These are phyloP conservation scores for Fusarium transvaalense DNA, from an alignment of 2,329 filamentous ascomycete genomes.

Conservation along the genomic window DNA sequence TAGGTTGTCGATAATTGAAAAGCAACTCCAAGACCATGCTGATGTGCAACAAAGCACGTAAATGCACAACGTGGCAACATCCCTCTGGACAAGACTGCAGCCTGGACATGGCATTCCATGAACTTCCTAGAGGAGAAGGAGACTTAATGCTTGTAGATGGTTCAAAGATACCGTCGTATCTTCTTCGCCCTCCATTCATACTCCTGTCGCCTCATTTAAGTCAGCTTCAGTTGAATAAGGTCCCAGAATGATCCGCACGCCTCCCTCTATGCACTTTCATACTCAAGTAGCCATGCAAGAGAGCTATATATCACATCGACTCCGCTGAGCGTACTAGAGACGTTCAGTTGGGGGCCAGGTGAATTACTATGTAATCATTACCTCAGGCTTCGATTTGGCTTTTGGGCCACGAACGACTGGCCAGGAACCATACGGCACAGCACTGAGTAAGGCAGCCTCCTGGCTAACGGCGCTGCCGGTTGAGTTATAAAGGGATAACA, in stretches of 20 bases:
- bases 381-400: not conserved
- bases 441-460: not conserved
- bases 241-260: conserved; percentile 20
- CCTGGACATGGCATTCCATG: conserved; percentile 35
- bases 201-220: conserved; percentile 37
- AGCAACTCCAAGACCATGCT: conserved; percentile 31
- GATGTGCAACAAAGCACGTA: conserved; percentile 36
- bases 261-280: conserved; percentile 16
- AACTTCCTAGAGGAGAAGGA: conserved; percentile 28
- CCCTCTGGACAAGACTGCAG: conserved; percentile 27
- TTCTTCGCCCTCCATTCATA: conserved; percentile 36
- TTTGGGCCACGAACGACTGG: not conserved
- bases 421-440: not conserved
- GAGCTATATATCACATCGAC: conserved; percentile 39
- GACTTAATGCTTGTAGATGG: conserved; percentile 16
- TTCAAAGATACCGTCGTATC: conserved; percentile 25
- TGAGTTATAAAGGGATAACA: not conserved
- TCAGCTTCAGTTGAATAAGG: conserved; percentile 12
- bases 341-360: conserved; percentile 11
- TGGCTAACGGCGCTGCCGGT: not conserved
- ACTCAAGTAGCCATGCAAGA: conserved; percentile 34
- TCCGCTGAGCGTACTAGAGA: conserved; percentile 6
- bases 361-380: conserved; percentile 3
- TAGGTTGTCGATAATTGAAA: conserved; percentile 34
- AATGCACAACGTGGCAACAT: conserved; percentile 49